Evolutionary conservation across 208 protist genomes (phyloP), one percentile per base, ranked within the genome.

Genomic region (Acanthamoeba triangularis): DNA sequence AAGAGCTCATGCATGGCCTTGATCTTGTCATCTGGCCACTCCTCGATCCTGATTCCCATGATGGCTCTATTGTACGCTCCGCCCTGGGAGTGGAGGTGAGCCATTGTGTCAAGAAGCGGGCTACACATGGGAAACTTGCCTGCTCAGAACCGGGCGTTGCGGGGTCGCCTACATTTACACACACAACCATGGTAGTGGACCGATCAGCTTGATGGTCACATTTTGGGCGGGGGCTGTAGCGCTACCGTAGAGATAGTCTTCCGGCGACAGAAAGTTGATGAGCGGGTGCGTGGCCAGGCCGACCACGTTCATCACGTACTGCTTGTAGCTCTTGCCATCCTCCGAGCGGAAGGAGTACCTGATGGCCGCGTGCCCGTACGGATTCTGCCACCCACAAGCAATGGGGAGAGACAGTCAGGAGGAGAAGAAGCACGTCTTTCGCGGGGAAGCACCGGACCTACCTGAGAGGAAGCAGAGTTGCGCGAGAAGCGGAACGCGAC

Each of bases 241-340:
- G 30, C 41, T 44, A 90, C 82, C 82, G 54, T 90, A 90, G 54
- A 90, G 82, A 63, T 90, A 90, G 82, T 90, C 82, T 30, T 90
- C 84, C 33, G 84, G 84, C 30, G 44, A 16, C 23, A 90, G 84
- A 52, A 90, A 90, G 84, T 90, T 90, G 84, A 90, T 67, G 61
- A 90, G 84, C 52, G 84, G 61, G 2, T 90, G 84, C 30, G 84
- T 72, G 28, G 84, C 54, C 54, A 90, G 84, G 20, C 84, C 84
- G 61, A 90, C 84, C 35, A 90, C 61, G 84, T 90, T 90, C 84
- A 90, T 90, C 54, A 59, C 52, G 49, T 90, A n/a, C 84, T 90
- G 84, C 61, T 90, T 52, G 23, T 80, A 80, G 72, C 30, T 5
- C 18, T 80, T 13, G 33, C 72, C 72, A 35, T 80, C 72, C 20